phyloP scores from a whole-genome alignment of 2,329 filamentous ascomycete species.

The Colletotrichum limetticola region DNA sequence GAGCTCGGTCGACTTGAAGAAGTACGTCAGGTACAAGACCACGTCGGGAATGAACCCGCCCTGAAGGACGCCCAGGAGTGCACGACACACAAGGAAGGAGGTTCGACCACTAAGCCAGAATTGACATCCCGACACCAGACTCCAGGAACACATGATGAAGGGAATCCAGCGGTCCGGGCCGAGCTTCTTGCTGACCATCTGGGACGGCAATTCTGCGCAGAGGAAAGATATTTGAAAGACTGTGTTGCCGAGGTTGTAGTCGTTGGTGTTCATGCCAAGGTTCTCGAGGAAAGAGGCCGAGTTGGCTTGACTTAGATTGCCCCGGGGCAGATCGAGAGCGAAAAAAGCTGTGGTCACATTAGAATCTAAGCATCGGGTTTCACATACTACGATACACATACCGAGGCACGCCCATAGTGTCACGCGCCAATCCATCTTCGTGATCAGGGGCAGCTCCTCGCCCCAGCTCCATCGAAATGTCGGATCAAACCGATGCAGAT shows the following conservation, averaged over 20 bases:
- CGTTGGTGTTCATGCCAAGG: conserved; percentile 47
- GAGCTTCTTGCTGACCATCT: conserved; percentile 66
- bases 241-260: conserved; percentile 65
- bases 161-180: conserved; percentile 47
- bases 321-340: conserved; percentile 40
- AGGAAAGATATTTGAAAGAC: conserved; percentile 66
- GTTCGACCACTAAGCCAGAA: conserved; percentile 48
- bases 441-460: conserved; percentile 43
- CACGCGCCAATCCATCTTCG: conserved; percentile 43
- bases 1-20: conserved; percentile 41
- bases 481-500: conserved; percentile 47
- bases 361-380: not conserved
- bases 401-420: conserved; percentile 36
- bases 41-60: conserved; percentile 55
- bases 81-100: conserved; percentile 51
- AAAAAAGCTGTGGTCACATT: conserved; percentile 35
- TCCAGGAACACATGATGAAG: conserved; percentile 38
- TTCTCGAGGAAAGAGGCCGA: conserved; percentile 51
- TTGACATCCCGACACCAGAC: conserved; percentile 34
- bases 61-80: conserved; percentile 54
- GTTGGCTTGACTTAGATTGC: conserved; percentile 40
- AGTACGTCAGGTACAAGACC: conserved; percentile 42
- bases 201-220: conserved; percentile 68
- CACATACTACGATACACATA: not conserved
- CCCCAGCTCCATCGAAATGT: conserved; percentile 46